These are phyloP conservation scores for Komagataea norvegica DNA, from an alignment of 1,139 yeast genomes.

Conservation along the genomic window DNA sequence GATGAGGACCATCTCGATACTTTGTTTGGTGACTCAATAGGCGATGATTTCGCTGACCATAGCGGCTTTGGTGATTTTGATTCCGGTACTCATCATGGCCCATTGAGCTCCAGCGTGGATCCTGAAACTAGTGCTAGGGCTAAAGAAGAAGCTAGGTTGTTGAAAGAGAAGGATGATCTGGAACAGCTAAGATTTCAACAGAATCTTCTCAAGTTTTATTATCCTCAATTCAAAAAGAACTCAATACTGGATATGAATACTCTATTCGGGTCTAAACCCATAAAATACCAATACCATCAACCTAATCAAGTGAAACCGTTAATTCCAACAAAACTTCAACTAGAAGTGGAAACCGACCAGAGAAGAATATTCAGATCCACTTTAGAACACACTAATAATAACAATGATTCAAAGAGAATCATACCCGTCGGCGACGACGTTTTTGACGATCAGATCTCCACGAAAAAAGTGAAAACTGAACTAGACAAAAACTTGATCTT, in stretches of 20 bases:
- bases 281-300: conserved; percentile 45
- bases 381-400: conserved; percentile 12
- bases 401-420: conserved; percentile 14
- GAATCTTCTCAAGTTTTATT: conserved; percentile 42
- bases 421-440: conserved; percentile 16
- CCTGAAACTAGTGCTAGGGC: neutral
- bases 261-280: conserved; percentile 61
- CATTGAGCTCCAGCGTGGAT: no score
- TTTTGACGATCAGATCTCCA: conserved; percentile 11
- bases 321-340: conserved; percentile 50
- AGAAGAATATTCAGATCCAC: conserved; percentile 39
- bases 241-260: conserved; percentile 61
- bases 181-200: conserved; percentile 24
- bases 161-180: conserved; percentile 27
- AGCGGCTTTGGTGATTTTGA: neutral
- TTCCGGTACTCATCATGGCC: conserved; percentile 20
- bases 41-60: conserved; percentile 14
- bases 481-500: conserved; percentile 56
- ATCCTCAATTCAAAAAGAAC: conserved; percentile 57
- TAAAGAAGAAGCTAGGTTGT: conserved; percentile 9
- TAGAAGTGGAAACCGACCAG: conserved; percentile 48
- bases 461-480: conserved; percentile 16
- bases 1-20: conserved; percentile 46
- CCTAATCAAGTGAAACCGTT: conserved; percentile 56
- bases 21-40: conserved; percentile 40